Evolutionary conservation across 306 rosid genomes (phyloP), one percentile per base, ranked within the genome.

Genomic region (Parietaria judaica): DNA sequence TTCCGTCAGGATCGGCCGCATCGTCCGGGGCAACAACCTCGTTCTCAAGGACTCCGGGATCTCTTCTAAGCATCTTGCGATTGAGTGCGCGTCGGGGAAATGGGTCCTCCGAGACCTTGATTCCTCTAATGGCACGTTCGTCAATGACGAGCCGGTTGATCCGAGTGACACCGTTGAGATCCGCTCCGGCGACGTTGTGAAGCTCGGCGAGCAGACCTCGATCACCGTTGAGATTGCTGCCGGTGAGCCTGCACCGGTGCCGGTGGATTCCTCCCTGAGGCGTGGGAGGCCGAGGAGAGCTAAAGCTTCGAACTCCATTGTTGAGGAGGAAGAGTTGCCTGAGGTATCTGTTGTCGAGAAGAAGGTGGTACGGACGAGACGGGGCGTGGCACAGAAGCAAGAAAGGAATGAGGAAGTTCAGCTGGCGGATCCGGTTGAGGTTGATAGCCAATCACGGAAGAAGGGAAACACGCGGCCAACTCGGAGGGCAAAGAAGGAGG

Each of bases 81-180:
- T 91, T 56, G 46, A 37, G 36, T 64, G 46, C 11, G 70, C 74
- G 5, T 73, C 80, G 0, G 58, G 68, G 3, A 66, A 78, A 17
- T 87, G 97, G 96, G 12, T 72, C 1, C 63, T 91, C 74, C 80
- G 44, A 11, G 97, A 91, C 70, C 92, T 87, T 17, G 70, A 73
- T 6, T 87, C 96, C 47, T 91, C 96, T 36, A 87, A 91, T 67
- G 97, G 97, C 23, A 85, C 96, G 51, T n/a, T 78, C n/a, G 67
- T 87, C n/a, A 78, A 91, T 54, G 79, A 37, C 14, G 36, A 66
- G 36, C 38, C 31, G 1, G 31, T 91, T 44, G 60, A 69, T 2
- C 84, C 96, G 0, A 9, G 65, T 39, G 52, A 60, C 3, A 75
- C 89, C 5, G 52, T 80, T 66, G 44, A 56, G 14, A 76, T 91